Evolutionary conservation across 768 basidiomycete genomes (phyloP).

Genomic region (Auricularia auricula-judae): DNA sequence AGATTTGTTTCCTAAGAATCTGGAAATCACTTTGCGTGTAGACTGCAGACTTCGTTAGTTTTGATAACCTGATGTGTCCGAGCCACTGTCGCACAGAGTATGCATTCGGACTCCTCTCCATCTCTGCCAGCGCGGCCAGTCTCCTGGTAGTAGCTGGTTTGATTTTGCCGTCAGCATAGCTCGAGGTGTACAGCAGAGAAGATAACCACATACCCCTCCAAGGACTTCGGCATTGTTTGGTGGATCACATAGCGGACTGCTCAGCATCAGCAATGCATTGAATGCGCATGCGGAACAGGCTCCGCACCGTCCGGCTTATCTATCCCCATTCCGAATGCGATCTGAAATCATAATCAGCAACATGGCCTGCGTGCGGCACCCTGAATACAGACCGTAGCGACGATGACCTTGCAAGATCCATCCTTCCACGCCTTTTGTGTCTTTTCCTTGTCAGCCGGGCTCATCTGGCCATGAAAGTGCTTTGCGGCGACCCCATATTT

Average conservation of each 20-base stretch:
- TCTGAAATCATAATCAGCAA: conserved; percentile 29
- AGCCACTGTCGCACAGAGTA: conserved; percentile 56
- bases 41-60: conserved; percentile 30
- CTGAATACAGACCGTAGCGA: conserved; percentile 64
- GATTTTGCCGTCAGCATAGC: conserved; percentile 2
- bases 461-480: conserved; percentile 83
- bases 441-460: conserved; percentile 44
- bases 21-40: conserved; percentile 52
- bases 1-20: conserved; percentile 48
- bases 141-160: conserved; percentile 77
- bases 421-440: conserved; percentile 66
- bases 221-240: conserved; percentile 62
- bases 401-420: conserved; percentile 67
- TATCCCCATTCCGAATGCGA: conserved; percentile 97
- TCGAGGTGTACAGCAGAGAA: not conserved
- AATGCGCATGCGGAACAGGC: not conserved
- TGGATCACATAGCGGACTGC: conserved; percentile 90
- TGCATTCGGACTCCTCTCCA: conserved; percentile 69
- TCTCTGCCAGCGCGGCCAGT: conserved; percentile 96
- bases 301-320: conserved; percentile 43
- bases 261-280: not conserved
- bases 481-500: conserved; percentile 48
- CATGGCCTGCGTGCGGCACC: not conserved
- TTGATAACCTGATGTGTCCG: not conserved
- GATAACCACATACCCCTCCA: conserved; percentile 57